Evolutionary conservation across 2,329 filamentous ascomycete genomes (phyloP).

Genomic region (Verticillium zaregamsianum): DNA sequence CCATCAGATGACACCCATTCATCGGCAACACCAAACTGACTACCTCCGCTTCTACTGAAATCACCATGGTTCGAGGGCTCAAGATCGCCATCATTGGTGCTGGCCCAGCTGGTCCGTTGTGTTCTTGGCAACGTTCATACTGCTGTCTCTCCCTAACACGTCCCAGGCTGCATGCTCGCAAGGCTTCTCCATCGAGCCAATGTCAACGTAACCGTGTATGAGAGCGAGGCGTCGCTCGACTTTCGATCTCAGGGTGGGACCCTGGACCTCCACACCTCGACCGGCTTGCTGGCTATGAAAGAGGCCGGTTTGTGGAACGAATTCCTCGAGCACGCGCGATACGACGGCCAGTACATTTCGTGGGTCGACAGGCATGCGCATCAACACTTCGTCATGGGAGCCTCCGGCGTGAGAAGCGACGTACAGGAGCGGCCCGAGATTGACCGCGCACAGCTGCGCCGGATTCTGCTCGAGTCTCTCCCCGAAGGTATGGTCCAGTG

Average conservation of each 20-base stretch:
- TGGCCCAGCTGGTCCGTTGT: conserved; percentile 31
- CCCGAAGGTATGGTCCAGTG: conserved; percentile 40
- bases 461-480: conserved; percentile 40
- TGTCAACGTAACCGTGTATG: conserved; percentile 45
- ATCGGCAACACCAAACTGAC: background rate
- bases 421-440: conserved; percentile 45
- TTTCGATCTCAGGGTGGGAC: conserved; percentile 46
- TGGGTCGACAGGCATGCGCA: conserved; percentile 38
- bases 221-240: conserved; percentile 39
- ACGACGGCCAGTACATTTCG: conserved; percentile 46
- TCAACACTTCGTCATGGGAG: conserved; percentile 21
- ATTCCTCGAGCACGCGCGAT: conserved; percentile 45
- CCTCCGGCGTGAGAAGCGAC: conserved; percentile 19
- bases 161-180: conserved; percentile 41
- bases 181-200: conserved; percentile 44
- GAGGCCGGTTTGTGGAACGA: conserved; percentile 44
- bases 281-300: conserved; percentile 46
- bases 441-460: conserved; percentile 40
- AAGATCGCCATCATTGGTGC: conserved; percentile 44
- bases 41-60: background rate
- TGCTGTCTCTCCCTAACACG: background rate
- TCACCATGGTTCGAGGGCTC: background rate
- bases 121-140: too few relatives aligned
- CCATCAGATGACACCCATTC: background rate
- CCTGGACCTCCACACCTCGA: conserved; percentile 48